Percentiles rank a stretch among this genome's conserved stretches.
phyloP scores from a whole-genome alignment of 768 basidiomycete genomes.

The Lentinus tigrinus region DNA sequence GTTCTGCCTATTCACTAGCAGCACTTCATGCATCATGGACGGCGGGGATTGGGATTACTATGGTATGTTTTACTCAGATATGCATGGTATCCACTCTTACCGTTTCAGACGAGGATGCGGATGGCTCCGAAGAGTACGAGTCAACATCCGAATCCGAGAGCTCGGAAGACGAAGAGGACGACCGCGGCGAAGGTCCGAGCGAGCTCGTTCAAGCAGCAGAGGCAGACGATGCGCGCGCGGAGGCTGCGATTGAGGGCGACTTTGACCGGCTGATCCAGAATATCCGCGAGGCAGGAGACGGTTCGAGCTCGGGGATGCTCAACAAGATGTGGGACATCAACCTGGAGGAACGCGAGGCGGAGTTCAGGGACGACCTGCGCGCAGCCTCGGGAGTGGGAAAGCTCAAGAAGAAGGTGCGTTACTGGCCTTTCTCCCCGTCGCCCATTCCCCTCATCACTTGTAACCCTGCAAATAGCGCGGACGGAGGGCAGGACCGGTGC shows the following conservation, averaged over 20 bases:
- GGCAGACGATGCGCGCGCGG: slow-evolving; percentile 16
- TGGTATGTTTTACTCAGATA: background rate
- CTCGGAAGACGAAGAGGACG: background rate
- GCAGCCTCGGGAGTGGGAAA: slow-evolving; percentile 72
- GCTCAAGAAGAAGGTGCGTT: slow-evolving; percentile 46
- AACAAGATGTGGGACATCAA: slow-evolving; percentile 73
- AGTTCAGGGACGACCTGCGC: slow-evolving; percentile 73
- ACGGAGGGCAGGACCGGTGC: slow-evolving; percentile 52
- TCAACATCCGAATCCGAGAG: slow-evolving; percentile 6
- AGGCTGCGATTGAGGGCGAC: slow-evolving; percentile 51
- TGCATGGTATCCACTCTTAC: background rate
- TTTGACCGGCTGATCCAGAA: slow-evolving; percentile 67
- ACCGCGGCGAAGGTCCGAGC: background rate
- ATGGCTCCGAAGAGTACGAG: slow-evolving; percentile 7
- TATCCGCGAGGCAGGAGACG: slow-evolving; percentile 54
- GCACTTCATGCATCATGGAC: no score
- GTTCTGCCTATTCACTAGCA: no score
- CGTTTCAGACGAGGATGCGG: slow-evolving; percentile 6
- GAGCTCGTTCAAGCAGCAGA: background rate
- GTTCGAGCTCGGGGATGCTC: slow-evolving; percentile 44
- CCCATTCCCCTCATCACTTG: no score
- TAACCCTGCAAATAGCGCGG: slow-evolving; percentile 28
- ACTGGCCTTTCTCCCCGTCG: no score
- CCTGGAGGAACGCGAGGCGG: slow-evolving; percentile 63
- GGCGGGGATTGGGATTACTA: slow-evolving; percentile 1